A percentile compares a stretch with the other conserved stretches of the same genome.
phyloP scores from a whole-genome alignment of 768 basidiomycete genomes.

The Leucocoprinus sp. region DNA sequence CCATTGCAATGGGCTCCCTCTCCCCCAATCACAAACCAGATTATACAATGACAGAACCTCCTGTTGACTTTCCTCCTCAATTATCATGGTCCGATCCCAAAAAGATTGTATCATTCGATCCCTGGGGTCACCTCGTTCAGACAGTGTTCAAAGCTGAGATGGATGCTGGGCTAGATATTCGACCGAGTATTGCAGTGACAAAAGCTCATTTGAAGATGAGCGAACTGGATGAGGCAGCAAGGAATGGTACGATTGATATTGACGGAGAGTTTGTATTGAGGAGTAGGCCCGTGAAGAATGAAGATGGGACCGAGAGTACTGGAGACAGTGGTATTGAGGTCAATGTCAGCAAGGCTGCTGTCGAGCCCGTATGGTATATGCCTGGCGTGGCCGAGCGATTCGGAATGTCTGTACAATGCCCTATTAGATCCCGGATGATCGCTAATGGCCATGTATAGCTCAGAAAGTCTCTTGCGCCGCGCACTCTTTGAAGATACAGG shows the following conservation, averaged over 20 bases:
- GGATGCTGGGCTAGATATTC: slow-evolving; percentile 70
- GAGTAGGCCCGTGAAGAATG: slow-evolving; percentile 54
- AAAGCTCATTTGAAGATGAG: slow-evolving; percentile 91
- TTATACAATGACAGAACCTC: slow-evolving; percentile 77
- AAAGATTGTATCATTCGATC: slow-evolving; percentile 91
- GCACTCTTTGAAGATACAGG: slow-evolving; percentile 94
- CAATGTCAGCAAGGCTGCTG: slow-evolving; percentile 83
- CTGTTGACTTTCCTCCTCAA: slow-evolving; percentile 69
- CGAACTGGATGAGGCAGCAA: slow-evolving; percentile 79
- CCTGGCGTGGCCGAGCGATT: slow-evolving; percentile 94
- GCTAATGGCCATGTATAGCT: slow-evolving; percentile 31
- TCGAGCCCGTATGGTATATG: slow-evolving; percentile 95
- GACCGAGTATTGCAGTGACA: slow-evolving; percentile 91
- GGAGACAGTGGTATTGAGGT: slow-evolving; percentile 76
- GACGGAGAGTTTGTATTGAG: slow-evolving; percentile 81
- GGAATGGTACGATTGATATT: slow-evolving; percentile 60
- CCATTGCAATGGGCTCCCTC: slow-evolving; percentile 84
- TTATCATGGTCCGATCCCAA: slow-evolving; percentile 65
- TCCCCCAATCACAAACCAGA: slow-evolving; percentile 75
- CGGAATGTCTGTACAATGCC: slow-evolving; percentile 56
- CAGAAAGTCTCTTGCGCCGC: slow-evolving; percentile 79
- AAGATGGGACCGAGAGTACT: slow-evolving; percentile 47
- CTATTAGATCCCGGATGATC: slow-evolving; percentile 1
- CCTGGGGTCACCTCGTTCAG: slow-evolving; percentile 86
- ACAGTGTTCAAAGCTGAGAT: slow-evolving; percentile 56